Base-by-base conservation (phyloP, 768 basidiomycete genomes). In the Gymnopilus dilepis region DNA sequence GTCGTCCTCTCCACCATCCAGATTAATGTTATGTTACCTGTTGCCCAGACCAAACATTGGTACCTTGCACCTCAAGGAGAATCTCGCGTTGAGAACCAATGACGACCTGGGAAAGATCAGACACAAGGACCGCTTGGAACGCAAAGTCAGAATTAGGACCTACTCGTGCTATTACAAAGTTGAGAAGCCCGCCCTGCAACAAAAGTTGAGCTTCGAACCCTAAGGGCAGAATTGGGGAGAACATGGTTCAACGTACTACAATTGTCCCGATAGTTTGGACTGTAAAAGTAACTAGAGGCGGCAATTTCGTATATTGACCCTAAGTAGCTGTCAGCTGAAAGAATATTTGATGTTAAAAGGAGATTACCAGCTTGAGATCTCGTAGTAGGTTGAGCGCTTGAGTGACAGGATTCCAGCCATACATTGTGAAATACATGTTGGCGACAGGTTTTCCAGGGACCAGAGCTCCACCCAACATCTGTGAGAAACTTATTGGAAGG, bases 11-110 rank as follows among this genome's bases (percentile, higher is more conserved):
- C 28, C 13, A n/a, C 43, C 5, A 17, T 6, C 26, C 17, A 28
- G 33, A 57, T 8, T 11, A 19, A 22, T n/a, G 33, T 12, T 38
- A 33, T n/a, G 31, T 33, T 38, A 74, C 78, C 67, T 84, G 82
- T 67, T 84, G 83, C 8, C 84, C 84, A 34, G 80, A 83, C 83
- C 84, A 86, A 42, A 84, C 78, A 69, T 83, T 83, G 3, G 80
- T 75, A 22, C 82, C 83, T 63, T 84, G 79, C 12, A 83, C 78
- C 26, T 74, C 74, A 12, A 72, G 73, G 13, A 85, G 76, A 37
- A 82, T 67, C 3, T 71, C 70, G 13, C 77, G 74, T 55, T 86
- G 76, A 5, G 72, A 34, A n/a, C 34, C 56, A 43, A 76, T 47
- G 26, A 77, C 65, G 2, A 69, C 65, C 70, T 73, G 51, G 0